Evolutionary conservation across 306 rosid species (phyloP), one percentile per base, ranked within the genome.

Genomic region (Quercus agrifolia): DNA sequence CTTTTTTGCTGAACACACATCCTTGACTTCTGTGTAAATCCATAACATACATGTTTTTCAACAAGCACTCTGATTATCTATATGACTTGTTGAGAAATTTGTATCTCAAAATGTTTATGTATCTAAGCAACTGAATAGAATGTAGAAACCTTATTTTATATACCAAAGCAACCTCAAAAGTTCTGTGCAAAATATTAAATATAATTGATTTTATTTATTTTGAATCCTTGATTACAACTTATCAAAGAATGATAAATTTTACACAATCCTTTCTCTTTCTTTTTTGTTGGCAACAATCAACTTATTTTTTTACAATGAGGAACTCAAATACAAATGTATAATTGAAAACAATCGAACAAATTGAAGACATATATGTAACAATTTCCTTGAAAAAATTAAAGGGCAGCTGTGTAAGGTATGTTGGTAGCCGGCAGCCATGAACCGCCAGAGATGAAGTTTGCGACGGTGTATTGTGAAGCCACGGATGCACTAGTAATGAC

Each of bases 391-490:
- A 20, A 14, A 0, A 68, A 57, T 82, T 61, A 92, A 4, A 93
- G 90, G 1, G 88, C 87, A 0, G 91, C 27, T 2, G 97, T 85
- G 78, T 89, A 93, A 46, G 96, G 97, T 10, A 93, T 92, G 5
- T 80, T 76, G 2, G 97, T 87, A 5, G n/a, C 79, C 1, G 91
- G 84, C 77, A 93, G 54, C 97, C 97, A 93, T 1, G 90, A 77
- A 23, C 56, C 31, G 2, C 96, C 97, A 3, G 89, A 90, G 57
- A 93, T 83, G 20, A 93, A 89, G 78, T 70, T 93, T 0, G 83
- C 89, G 21, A 91, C 97, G 0, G 92, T 91, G 83, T 88, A 93
- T 15, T 80, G 85, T 14, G 94, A 63, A 18, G 94, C 97, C 59
- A 88, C 88, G 0, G 94, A 83, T 0, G 96, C 90, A 69, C 85